These are phyloP conservation scores for Wickerhamiella qilinensis DNA, from an alignment of 805 yeast species.

Conservation along the genomic window DNA sequence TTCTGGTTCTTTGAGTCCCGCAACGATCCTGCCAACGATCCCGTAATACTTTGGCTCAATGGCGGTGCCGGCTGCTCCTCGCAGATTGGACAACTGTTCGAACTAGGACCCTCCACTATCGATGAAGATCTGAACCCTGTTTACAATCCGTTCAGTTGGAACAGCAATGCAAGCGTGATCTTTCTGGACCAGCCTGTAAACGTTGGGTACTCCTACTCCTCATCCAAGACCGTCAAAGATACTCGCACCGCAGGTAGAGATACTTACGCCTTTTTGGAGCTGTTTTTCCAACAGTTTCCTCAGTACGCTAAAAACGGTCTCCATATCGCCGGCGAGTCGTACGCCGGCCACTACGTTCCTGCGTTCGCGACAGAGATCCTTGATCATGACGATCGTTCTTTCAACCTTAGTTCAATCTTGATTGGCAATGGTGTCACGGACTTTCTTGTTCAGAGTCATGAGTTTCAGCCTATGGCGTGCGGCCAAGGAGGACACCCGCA, in stretches of 20 bases:
- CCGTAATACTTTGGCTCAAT: conserved; percentile 73
- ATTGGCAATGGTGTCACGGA: conserved; percentile 90
- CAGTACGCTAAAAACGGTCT: conserved; percentile 39
- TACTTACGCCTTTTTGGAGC: conserved; percentile 61
- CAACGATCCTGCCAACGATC: conserved; percentile 72
- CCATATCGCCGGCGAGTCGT: conserved; percentile 83
- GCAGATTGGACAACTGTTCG: conserved; percentile 72
- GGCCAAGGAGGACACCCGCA: conserved; percentile 77
- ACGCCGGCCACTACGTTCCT: conserved; percentile 85
- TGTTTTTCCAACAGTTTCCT: conserved; percentile 62
- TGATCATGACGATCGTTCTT: conserved; percentile 41
- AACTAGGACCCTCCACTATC: conserved; percentile 68
- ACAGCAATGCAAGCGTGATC: conserved; percentile 66
- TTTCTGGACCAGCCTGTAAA: conserved; percentile 83
- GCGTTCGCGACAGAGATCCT: conserved; percentile 73
- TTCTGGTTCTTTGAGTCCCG: conserved; percentile 76
- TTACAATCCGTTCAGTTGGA: conserved; percentile 70
- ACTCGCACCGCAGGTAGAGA: conserved; percentile 76
- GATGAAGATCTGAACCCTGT: conserved; percentile 43
- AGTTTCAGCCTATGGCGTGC: conserved; percentile 88
- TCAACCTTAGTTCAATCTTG: conserved; percentile 57
- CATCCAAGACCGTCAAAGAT: conserved; percentile 41
- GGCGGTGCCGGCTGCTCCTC: conserved; percentile 96
- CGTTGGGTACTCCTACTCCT: conserved; percentile 65
- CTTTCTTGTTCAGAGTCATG: conserved; percentile 59